Base-by-base conservation (phyloP, 176 grass and related monocot genomes). In the Carex myosuroides region DNA sequence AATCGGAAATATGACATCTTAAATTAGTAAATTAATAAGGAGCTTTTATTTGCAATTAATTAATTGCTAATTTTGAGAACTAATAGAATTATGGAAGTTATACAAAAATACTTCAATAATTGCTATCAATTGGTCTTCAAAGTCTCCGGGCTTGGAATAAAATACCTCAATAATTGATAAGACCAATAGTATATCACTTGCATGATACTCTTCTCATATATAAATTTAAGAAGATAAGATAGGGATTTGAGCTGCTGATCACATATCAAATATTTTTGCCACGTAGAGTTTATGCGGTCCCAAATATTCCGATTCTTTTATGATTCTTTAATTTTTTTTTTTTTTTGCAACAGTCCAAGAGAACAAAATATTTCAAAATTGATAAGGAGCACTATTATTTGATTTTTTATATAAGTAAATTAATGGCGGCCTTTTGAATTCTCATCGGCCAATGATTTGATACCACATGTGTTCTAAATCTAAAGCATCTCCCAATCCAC, bases 151-250 rank as follows among this genome's bases (percentile, higher is more conserved):
- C 3, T 24, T 63, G 50, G 79, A 65, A 81, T 81, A 81, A 64
- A 81, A 30, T 65, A 81, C 3, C 7, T 63, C 79, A 81, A 81
- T 65, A 61, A 81, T 59, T 81, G 79, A 81, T 81, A 78, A 78
- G 73, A 52, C 79, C n/a, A 64, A 22, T 26, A 62, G 60, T 81
- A 22, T 81, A 81, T 81, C 79, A 82, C 35, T 46, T 13, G 79
- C 58, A 64, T 81, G 35, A 65, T 60, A 8, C 8, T 82, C 33
- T 82, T 82, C 24, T 82, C 35, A 82, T 52, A 52, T 59, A 65
- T 58, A 56, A 78, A 78, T 29, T 14, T 8, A 52, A 79, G 12
- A 52, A 53, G 79, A 82, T 82, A 82, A 80, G 56, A 61, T n/a
- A 64, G 50, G 41, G 6, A 48, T 50, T 13, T 5, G 2, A 65